Base-by-base conservation (phyloP, 2,329 filamentous ascomycete species). In the Trichoderma sp. region DNA sequence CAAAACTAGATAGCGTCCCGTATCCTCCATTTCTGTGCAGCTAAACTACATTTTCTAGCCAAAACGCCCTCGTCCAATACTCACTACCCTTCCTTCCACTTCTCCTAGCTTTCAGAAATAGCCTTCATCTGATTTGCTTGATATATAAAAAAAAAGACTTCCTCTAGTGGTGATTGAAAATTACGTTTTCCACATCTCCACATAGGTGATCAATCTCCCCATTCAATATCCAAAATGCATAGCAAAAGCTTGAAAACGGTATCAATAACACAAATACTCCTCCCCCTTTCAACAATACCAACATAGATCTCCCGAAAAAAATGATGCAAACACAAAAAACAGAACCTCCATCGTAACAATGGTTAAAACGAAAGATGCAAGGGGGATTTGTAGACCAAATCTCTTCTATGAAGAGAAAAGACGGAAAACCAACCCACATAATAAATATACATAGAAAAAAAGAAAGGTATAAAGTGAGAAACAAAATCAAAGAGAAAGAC, bases 361-460 rank as follows among this genome's bases (percentile, higher is more conserved):
- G 18, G 10, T 32, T 5, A 2, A 37, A 54, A 66, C 14, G 52
- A 66, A 66, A 56, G 61, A 28, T 21, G 49, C 49, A 66, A 30
- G 32, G 16, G 21, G 26, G 24, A 2, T 51, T 51, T 59, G 32
- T 28, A 24, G 39, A 56, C 14, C 34, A 11, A 30, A 34, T 6
- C n/a, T 32, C 37, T 26, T 46, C 37, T 26, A 26, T 18, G 34
- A 58, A 56, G 18, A 8, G 3, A 49, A 24, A 6, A 39, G 34
- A 26, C 16, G 34, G 46, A 56, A 18, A 8, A 6, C 24, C 5
- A 6, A 7, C 1, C 46, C 32, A 26, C 14, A 14, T 30, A 21
- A 51, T 64, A 58, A 58, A 61, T 59, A 68, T 59, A 63, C 21
- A 28, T 30, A 24, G 34, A 51, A 64, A 10, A 16, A 37, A 37